These are phyloP conservation scores for Torrubiellomyces zombiae DNA, from an alignment of 2,329 filamentous ascomycete species.

Conservation along the genomic window DNA sequence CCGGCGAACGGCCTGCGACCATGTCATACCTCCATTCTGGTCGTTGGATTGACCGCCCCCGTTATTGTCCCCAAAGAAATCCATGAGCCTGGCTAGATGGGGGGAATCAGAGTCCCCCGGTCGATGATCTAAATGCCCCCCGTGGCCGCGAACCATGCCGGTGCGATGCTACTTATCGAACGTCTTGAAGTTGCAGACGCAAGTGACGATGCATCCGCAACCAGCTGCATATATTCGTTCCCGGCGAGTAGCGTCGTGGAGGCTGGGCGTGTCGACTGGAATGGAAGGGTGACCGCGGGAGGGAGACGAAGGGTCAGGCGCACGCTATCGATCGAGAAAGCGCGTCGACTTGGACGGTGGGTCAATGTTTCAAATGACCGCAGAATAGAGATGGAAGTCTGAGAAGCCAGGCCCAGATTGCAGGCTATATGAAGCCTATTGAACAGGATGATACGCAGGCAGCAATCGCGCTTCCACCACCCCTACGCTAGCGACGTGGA, in stretches of 20 bases:
- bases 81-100: too few relatives aligned
- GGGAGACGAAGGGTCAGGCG: constrained; percentile 11
- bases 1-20: not conserved
- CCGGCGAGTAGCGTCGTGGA: not conserved
- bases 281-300: constrained; percentile 11
- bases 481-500: too few relatives aligned
- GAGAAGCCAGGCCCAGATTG: too few relatives aligned
- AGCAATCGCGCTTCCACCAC: too few relatives aligned
- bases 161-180: too few relatives aligned
- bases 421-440: too few relatives aligned
- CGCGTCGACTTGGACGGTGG: constrained; percentile 5
- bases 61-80: constrained; percentile 1
- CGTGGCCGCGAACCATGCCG: too few relatives aligned
- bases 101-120: too few relatives aligned
- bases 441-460: too few relatives aligned
- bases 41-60: too few relatives aligned
- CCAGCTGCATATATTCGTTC: constrained; percentile 6
- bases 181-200: constrained; percentile 11
- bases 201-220: constrained; percentile 5
- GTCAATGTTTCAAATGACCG: constrained; percentile 5
- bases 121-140: constrained; percentile 1
- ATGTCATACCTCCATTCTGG: not conserved
- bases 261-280: constrained; percentile 10
- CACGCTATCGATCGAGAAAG: constrained; percentile 9
- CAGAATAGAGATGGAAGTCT: not conserved